phyloP scores from a whole-genome alignment of 225 moss, liverwort and hornwort genomes.

The Pseudisothecium myosuroides region DNA sequence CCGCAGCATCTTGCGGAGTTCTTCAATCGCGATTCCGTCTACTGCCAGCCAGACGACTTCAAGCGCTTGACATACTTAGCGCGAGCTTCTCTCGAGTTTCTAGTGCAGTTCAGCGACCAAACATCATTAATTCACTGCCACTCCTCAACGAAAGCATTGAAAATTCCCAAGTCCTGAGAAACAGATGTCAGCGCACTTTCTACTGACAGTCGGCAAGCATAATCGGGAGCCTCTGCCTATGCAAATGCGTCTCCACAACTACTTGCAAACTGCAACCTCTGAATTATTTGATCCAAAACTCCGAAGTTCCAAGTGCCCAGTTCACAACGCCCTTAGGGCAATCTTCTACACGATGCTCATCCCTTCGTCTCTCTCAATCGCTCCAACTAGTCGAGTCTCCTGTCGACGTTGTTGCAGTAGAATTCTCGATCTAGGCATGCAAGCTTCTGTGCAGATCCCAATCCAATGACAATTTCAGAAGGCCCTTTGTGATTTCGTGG shows the following conservation, averaged over 20 bases:
- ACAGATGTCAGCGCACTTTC: neutral
- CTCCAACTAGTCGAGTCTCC: neutral
- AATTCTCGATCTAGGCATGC: neutral
- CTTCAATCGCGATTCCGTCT: conserved; percentile 60
- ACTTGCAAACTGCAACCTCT: no score
- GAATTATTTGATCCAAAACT: neutral
- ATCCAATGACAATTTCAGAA: neutral
- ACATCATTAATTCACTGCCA: conserved; percentile 84
- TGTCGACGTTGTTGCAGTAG: neutral
- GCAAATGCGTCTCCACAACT: no score
- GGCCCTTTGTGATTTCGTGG: neutral
- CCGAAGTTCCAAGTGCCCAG: no score
- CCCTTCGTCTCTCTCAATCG: neutral
- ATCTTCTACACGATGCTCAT: neutral
- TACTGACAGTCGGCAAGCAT: neutral
- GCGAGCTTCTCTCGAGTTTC: conserved; percentile 72
- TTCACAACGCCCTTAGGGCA: neutral
- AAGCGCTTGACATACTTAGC: conserved; percentile 75
- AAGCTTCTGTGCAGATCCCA: neutral
- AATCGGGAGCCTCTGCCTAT: neutral
- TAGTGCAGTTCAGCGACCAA: conserved; percentile 65
- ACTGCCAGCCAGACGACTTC: conserved; percentile 75
- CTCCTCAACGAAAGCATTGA: no score
- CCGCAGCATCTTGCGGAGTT: conserved; percentile 64
- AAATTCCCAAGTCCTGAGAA: neutral